phyloP scores from a whole-genome alignment of 2,329 filamentous ascomycete species.

The Epichloe baconii region DNA sequence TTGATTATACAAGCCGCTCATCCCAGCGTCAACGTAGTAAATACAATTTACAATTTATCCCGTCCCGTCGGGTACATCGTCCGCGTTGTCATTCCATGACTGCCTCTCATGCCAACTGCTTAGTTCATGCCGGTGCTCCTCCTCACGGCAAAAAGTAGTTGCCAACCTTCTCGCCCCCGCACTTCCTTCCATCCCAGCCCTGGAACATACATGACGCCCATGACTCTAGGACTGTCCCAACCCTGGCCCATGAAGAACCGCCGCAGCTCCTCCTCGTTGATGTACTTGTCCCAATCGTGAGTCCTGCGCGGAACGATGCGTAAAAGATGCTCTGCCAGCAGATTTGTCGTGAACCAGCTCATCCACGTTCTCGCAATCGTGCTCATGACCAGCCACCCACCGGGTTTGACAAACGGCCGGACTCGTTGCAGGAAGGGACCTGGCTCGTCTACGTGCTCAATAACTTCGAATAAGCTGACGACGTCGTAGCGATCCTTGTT shows the following conservation, averaged over 20 bases:
- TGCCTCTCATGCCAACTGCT: background rate
- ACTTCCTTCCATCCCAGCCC: constrained; percentile 83
- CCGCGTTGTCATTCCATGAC: background rate
- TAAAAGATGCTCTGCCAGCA: constrained; percentile 79
- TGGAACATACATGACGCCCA: constrained; percentile 84
- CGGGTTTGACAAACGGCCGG: constrained; percentile 67
- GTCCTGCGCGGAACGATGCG: constrained; percentile 84
- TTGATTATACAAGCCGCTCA: background rate
- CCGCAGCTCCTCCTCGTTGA: constrained; percentile 70
- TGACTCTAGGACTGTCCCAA: constrained; percentile 50
- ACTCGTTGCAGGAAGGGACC: constrained; percentile 60
- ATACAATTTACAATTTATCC: background rate
- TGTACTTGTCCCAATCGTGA: constrained; percentile 93
- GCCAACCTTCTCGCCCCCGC: constrained; percentile 66
- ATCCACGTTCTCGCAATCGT: constrained; percentile 85
- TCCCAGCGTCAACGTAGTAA: background rate
- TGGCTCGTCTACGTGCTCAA: constrained; percentile 79
- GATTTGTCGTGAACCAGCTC: constrained; percentile 84
- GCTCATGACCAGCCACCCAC: constrained; percentile 84
- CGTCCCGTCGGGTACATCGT: background rate
- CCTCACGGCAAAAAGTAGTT: constrained; percentile 93
- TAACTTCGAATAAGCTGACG: constrained; percentile 82
- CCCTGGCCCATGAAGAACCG: constrained; percentile 36
- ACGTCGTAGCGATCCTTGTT: constrained; percentile 52
- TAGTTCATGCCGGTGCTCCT: constrained; percentile 12